Base-by-base conservation (phyloP, 2,329 filamentous ascomycete species). In the Clonostachys byssicola region DNA sequence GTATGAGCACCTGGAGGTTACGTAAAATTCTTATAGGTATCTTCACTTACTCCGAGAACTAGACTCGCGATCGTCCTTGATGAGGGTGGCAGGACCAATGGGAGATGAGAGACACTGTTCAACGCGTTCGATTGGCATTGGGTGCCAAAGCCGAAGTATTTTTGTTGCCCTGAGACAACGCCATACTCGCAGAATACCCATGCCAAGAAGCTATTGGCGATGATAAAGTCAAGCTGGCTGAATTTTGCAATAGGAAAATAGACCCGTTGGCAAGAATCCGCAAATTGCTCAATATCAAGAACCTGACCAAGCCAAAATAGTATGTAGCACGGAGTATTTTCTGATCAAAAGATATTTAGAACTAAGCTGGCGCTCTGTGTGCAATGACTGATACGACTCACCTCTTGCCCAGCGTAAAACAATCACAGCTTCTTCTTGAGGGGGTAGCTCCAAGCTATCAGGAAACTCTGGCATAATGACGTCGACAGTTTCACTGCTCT, bases 231-330 rank as follows among this genome's bases (percentile, higher is more conserved):
- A 4, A 60, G 43, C 13, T 64, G 55, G 0, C 49, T 56, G 43
- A 67, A 60, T 6, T 60, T 56, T 8, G 64, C 56, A 5, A 66
- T 47, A 1, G 62, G 59, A 42, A 70, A 68, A 46, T 64, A 68
- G 7, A 70, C 54, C 48, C 60, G 62, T 34, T 54, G 56, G 42
- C 63, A 64, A 9, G 60, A 55, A 3, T 64, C 55, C 5, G 58
- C 52, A 33, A 66, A 67, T 2, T 42, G 56, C 1, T 60, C 45
- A 0, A 65, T 49, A 1, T 66, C 60, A 12, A 68, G 57, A 6
- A 69, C 55, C 6, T 55, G 54, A 14, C 56, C 61, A 14, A 70
- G 51, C 56, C 63, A 64, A 1, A 39, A 16, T 1, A 68, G 54
- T 39, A 41, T 17, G 40, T 41, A 41, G 40, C 17, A n/a, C 12